These are phyloP conservation scores for Pichia sp. DNA, from an alignment of 1,139 yeast genomes.

Conservation along the genomic window DNA sequence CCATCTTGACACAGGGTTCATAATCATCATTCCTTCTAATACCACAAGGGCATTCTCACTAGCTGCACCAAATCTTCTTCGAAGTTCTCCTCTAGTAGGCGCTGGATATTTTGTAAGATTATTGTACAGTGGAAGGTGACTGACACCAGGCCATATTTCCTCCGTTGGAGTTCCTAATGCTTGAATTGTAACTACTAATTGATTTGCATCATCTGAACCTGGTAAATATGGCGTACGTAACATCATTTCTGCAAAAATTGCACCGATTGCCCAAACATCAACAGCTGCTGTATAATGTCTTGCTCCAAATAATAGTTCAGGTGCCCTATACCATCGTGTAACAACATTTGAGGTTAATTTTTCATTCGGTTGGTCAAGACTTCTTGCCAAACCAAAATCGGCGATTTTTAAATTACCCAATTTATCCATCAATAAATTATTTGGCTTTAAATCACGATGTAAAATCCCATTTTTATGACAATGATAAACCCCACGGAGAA, in stretches of 20 bases:
- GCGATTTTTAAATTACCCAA: constrained; percentile 86
- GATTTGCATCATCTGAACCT: constrained; percentile 85
- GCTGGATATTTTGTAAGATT: constrained; percentile 70
- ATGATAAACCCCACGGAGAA: constrained; percentile 88
- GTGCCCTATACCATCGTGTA: constrained; percentile 96
- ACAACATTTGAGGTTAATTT: constrained; percentile 89
- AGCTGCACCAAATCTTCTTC: constrained; percentile 86
- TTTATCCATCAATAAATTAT: constrained; percentile 75
- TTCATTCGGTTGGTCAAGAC: constrained; percentile 72
- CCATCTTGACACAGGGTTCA: constrained; percentile 75
- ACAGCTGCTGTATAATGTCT: constrained; percentile 82
- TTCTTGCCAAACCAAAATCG: constrained; percentile 93
- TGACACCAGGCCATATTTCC: constrained; percentile 85
- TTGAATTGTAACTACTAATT: constrained; percentile 81
- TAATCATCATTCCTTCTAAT: constrained; percentile 62
- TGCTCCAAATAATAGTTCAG: constrained; percentile 86
- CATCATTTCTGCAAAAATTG: constrained; percentile 95
- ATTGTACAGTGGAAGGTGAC: constrained; percentile 69
- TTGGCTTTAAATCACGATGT: constrained; percentile 86
- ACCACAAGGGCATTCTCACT: constrained; percentile 78
- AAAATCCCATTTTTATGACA: constrained; percentile 86
- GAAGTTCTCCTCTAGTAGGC: constrained; percentile 74
- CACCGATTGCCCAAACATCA: constrained; percentile 92
- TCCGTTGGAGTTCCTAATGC: constrained; percentile 97
- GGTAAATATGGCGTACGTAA: constrained; percentile 90